Conservation (phyloP, 108 stramenopile genomes). For the Nitzschia sp. region DNA sequence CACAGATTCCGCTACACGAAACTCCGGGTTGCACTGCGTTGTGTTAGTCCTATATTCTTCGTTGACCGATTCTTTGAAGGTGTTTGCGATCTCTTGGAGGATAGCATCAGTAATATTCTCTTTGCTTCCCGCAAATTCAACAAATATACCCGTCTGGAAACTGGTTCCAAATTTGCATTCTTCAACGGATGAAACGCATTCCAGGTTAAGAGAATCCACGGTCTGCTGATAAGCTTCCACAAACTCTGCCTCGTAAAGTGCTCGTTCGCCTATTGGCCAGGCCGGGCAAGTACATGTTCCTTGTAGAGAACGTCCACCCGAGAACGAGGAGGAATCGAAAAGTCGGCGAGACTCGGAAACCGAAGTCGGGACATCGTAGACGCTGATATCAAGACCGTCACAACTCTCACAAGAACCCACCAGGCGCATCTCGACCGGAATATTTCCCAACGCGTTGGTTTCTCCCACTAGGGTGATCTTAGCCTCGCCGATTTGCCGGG, state of each 20-base stretch:
- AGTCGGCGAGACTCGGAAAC: neutral
- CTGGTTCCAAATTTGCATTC: constrained; percentile 9
- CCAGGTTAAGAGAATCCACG: neutral
- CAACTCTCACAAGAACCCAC: constrained; percentile 2
- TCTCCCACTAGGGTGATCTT: neutral
- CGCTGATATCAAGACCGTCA: neutral
- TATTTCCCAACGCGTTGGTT: neutral
- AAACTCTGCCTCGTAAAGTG: constrained; percentile 17
- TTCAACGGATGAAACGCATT: neutral
- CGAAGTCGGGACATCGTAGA: neutral
- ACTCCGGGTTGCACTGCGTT: constrained; percentile 13
- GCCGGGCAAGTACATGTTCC: constrained; percentile 14
- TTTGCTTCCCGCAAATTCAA: neutral
- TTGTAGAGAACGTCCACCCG: neutral
- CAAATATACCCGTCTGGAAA: constrained; percentile 3
- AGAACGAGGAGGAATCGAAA: neutral
- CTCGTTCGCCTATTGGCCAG: constrained; percentile 5
- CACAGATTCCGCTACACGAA: constrained; percentile 8
- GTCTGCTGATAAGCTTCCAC: neutral
- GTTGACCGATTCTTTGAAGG: neutral
- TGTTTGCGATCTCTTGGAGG: neutral
- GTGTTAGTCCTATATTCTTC: neutral
- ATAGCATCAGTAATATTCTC: neutral
- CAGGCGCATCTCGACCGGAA: constrained; percentile 8
- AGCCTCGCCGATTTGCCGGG: neutral